A percentile compares a stretch with the other conserved stretches of the same genome.
phyloP scores from a whole-genome alignment of 108 stramenopile genomes.

The Nitzschia palea region DNA sequence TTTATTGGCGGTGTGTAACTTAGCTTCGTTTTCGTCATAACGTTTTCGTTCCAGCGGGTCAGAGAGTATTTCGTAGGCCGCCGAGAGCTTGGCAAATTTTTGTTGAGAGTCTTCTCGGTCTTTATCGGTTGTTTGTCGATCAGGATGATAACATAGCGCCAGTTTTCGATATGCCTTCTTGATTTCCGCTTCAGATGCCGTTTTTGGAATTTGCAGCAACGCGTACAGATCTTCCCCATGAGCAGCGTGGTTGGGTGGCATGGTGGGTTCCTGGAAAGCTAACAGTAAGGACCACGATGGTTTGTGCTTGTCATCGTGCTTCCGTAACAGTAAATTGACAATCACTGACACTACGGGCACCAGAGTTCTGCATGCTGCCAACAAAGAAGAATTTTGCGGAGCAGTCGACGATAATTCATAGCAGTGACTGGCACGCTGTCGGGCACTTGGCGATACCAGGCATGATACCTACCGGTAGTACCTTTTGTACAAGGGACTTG shows the following conservation, averaged over 20 bases:
- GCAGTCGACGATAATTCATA: too few relatives aligned
- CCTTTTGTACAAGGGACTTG: too few relatives aligned
- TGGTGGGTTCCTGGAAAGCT: too few relatives aligned
- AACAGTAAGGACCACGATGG: too few relatives aligned
- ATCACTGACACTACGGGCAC: too few relatives aligned
- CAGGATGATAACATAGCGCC: slow-evolving; percentile 45
- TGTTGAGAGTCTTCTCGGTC: slow-evolving; percentile 59
- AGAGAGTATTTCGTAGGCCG: slow-evolving; percentile 72
- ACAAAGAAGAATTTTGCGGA: too few relatives aligned
- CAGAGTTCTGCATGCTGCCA: too few relatives aligned
- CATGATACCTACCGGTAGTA: too few relatives aligned
- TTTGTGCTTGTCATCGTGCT: too few relatives aligned
- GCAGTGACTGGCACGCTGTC: too few relatives aligned
- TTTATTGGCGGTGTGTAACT: not conserved
- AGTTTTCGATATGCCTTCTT: slow-evolving; percentile 73
- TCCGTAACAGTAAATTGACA: too few relatives aligned
- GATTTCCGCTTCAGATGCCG: slow-evolving; percentile 61
- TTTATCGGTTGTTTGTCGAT: slow-evolving; percentile 39
- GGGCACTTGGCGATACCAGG: too few relatives aligned
- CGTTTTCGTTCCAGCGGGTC: slow-evolving; percentile 51
- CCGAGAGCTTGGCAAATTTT: slow-evolving; percentile 62
- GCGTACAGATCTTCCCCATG: slow-evolving; percentile 34
- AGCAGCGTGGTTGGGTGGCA: not conserved
- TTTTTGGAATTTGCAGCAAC: slow-evolving; percentile 48
- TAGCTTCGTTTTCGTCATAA: slow-evolving; percentile 55